phyloP scores from a whole-genome alignment of 139 green algal species.

The Nannochloris sp. region DNA sequence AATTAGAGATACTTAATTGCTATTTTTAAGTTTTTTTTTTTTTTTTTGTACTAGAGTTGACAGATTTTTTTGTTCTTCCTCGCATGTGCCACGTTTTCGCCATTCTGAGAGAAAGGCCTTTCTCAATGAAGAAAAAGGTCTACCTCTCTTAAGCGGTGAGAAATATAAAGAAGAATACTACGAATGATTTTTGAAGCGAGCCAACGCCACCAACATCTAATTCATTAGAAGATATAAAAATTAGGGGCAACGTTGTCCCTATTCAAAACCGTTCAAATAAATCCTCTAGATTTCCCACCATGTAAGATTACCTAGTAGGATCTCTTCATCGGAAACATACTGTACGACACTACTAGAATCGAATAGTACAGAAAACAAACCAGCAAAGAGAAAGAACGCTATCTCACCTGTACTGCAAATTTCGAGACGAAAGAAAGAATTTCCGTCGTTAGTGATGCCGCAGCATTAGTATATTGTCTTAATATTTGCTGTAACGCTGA shows the following conservation, averaged over 20 bases:
- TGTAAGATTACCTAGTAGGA: too few species aligned
- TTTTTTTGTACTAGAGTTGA: too few species aligned
- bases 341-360: neutral
- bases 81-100: too few species aligned
- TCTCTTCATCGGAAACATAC: neutral
- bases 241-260: too few species aligned
- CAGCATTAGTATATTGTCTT: conserved; percentile 78
- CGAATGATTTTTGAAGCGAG: neutral
- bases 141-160: too few species aligned
- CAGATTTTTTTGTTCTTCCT: too few species aligned
- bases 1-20: neutral
- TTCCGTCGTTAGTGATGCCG: conserved; percentile 60
- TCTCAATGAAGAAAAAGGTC: too few species aligned
- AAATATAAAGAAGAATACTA: neutral
- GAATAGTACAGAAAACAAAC: neutral
- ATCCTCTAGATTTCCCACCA: too few species aligned
- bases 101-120: too few species aligned
- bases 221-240: neutral
- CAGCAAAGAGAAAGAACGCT: neutral
- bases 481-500: conserved; percentile 69
- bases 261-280: too few species aligned
- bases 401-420: conserved; percentile 73
- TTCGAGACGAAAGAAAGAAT: conserved; percentile 68
- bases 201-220: neutral
- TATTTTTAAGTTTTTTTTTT: too few species aligned